A percentile compares a stretch with the other conserved stretches of the same genome.
Conservation (phyloP, 305 asterid genomes). For the Rubia peregrina region DNA sequence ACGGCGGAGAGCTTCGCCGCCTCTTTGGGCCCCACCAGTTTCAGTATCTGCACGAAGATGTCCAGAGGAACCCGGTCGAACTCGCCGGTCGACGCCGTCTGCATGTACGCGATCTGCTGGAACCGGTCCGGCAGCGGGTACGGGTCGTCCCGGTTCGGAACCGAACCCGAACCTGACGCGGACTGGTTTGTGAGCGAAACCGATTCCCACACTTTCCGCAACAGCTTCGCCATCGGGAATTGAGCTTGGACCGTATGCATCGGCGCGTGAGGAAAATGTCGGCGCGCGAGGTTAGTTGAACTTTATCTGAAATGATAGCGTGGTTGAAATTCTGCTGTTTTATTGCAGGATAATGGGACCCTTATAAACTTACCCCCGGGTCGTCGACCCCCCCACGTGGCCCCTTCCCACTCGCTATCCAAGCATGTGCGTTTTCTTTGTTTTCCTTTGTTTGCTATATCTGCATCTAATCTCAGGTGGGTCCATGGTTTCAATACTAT, state of each 20-base stretch:
- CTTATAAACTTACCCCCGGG: too few species aligned
- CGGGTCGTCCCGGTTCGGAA: constrained; percentile 26
- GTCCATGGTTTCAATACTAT: too few species aligned
- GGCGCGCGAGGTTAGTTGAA: not conserved
- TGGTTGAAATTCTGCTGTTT: not conserved
- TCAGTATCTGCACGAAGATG: constrained; percentile 54
- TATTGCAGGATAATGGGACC: not conserved
- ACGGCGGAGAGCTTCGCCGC: constrained; percentile 61
- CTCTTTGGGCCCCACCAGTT: constrained; percentile 64
- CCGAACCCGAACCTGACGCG: constrained; percentile 15
- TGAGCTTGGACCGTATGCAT: not conserved
- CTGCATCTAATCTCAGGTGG: too few species aligned
- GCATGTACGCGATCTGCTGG: constrained; percentile 45
- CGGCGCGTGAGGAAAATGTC: not conserved
- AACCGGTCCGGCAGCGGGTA: constrained; percentile 34
- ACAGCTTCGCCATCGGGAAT: constrained; percentile 38
- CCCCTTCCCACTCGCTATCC: too few species aligned
- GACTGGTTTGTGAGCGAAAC: constrained; percentile 32
- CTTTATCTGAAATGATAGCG: not conserved
- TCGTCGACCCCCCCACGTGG: too few species aligned
- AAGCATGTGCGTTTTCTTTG: too few species aligned
- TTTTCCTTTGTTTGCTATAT: too few species aligned
- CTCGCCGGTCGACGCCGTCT: constrained; percentile 61
- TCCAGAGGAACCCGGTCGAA: constrained; percentile 80
- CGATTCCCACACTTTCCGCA: constrained; percentile 64